These are phyloP conservation scores for Solanum rostratum DNA, from an alignment of 257 asterid species.

Conservation along the genomic window DNA sequence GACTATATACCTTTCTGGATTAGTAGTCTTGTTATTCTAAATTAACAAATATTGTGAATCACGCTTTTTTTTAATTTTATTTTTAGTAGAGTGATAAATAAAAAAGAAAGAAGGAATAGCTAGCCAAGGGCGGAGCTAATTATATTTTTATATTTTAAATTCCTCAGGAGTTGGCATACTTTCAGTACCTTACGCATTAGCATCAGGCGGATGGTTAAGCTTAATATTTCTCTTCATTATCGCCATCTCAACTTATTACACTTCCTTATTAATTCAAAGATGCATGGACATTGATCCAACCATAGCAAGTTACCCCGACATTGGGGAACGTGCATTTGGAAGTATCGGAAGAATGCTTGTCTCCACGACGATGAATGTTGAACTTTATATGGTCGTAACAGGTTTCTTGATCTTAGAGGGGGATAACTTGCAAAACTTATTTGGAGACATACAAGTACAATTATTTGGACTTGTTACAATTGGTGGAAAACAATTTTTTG, in stretches of 20 bases:
- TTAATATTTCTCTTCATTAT: slow-evolving; percentile 48
- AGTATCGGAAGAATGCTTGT: slow-evolving; percentile 36
- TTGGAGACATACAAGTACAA: slow-evolving; percentile 23
- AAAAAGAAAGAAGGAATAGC: background rate
- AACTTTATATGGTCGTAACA: slow-evolving; percentile 70
- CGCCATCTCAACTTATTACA: slow-evolving; percentile 54
- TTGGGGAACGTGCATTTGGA: slow-evolving; percentile 71
- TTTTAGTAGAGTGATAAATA: background rate
- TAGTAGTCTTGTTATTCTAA: no score
- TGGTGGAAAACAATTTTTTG: slow-evolving; percentile 40
- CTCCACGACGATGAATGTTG: slow-evolving; percentile 50
- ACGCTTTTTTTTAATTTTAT: no score
- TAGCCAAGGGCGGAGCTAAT: no score
- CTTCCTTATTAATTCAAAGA: slow-evolving; percentile 48
- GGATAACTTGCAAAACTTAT: slow-evolving; percentile 44
- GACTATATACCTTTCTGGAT: no score
- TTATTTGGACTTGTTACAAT: slow-evolving; percentile 23
- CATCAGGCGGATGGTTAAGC: slow-evolving; percentile 86
- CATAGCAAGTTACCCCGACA: slow-evolving; percentile 58
- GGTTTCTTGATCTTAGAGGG: slow-evolving; percentile 92
- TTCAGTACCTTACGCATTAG: slow-evolving; percentile 65
- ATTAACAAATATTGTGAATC: no score
- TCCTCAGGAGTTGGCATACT: slow-evolving; percentile 70
- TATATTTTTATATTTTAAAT: no score
- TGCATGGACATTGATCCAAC: slow-evolving; percentile 74